phyloP scores from a whole-genome alignment of 2,329 filamentous ascomycete species.

The Colletotrichum sidae region DNA sequence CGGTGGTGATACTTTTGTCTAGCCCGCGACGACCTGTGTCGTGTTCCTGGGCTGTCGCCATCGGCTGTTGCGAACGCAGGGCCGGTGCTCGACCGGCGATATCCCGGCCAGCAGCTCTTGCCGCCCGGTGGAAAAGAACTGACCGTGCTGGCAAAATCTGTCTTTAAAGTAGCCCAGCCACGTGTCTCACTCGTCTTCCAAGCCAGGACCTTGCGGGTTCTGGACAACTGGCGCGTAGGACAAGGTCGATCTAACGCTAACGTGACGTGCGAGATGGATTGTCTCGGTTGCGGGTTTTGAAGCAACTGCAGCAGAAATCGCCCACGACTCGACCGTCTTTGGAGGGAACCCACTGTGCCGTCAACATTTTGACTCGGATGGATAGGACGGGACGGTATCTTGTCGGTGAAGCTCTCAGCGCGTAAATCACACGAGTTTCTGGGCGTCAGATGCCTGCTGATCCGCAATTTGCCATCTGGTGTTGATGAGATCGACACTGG shows the following conservation, averaged over 20 bases:
- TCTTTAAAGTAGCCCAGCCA: neutral
- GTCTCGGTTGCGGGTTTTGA: constrained; percentile 14
- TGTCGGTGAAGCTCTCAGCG: no score
- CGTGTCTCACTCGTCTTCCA: neutral
- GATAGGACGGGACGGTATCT: no score
- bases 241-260: constrained; percentile 11
- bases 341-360: no score
- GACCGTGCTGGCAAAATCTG: neutral
- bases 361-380: neutral
- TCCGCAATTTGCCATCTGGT: no score
- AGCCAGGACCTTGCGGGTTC: neutral
- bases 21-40: no score
- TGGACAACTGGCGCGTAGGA: constrained; percentile 4
- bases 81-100: neutral
- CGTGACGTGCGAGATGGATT: constrained; percentile 3
- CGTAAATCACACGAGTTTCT: no score
- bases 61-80: no score
- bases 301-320: neutral
- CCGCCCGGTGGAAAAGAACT: constrained; percentile 6
- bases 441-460: no score
- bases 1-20: no score
- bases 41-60: no score
- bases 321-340: constrained; percentile 8
- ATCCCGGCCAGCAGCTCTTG: constrained; percentile 1
- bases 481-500: no score